Percentiles rank a stretch among this genome's conserved stretches.
Conservation (phyloP, 1,284 basidiomycete genomes). For the Sporisorium reilianum region DNA sequence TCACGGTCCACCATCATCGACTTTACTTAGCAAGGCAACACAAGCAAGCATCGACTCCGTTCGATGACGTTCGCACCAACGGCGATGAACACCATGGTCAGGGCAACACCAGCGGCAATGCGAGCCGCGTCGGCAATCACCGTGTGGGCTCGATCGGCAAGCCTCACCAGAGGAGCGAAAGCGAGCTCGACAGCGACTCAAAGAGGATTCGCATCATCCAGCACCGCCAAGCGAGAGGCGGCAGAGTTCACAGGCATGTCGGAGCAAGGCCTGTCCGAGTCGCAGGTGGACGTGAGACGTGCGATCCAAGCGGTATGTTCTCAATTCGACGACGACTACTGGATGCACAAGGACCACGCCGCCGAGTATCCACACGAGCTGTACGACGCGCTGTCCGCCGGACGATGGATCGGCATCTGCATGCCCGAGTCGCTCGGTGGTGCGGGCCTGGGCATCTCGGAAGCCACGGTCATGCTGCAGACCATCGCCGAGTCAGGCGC, state of each 20-base stretch:
- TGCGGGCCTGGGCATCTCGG: constrained; percentile 68
- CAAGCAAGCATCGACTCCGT: no score
- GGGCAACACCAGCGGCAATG: not conserved
- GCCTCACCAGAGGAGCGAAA: not conserved
- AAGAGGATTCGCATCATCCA: constrained; percentile 9
- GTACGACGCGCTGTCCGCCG: constrained; percentile 43
- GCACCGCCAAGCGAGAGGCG: not conserved
- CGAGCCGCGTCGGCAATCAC: not conserved
- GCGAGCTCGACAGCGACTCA: not conserved
- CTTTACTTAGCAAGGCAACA: not conserved
- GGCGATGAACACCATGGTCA: not conserved
- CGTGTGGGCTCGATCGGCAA: not conserved
- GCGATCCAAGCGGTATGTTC: constrained; percentile 41
- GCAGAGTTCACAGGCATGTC: constrained; percentile 44
- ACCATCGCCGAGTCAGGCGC: constrained; percentile 70
- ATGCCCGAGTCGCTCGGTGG: constrained; percentile 64
- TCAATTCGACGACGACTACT: constrained; percentile 52
- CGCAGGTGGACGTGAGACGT: constrained; percentile 50
- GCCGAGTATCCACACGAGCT: constrained; percentile 57
- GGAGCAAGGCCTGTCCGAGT: constrained; percentile 49
- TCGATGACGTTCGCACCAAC: constrained; percentile 8
- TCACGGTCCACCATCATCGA: not conserved
- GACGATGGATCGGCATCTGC: constrained; percentile 54
- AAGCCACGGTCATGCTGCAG: constrained; percentile 70
- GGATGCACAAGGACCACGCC: constrained; percentile 44